Percentiles rank a stretch among this genome's conserved stretches.
Conservation (phyloP, 768 basidiomycete species). For the Leccinum variicolor region DNA sequence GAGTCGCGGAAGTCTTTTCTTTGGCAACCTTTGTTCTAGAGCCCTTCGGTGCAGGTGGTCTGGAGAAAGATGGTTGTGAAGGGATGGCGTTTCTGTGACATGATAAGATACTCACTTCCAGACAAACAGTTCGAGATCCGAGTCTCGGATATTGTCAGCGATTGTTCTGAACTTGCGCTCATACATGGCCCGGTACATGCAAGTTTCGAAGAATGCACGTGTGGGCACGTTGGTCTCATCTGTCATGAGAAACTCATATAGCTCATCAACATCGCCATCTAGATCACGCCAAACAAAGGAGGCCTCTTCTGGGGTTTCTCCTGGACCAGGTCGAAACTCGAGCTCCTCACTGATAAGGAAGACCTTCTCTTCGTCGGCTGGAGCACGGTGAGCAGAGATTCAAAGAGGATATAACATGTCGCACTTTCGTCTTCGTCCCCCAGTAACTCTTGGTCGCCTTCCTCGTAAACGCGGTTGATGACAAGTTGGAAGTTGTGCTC, state of each 20-base stretch:
- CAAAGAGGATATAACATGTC: constrained; percentile 21
- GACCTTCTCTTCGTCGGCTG: constrained; percentile 91
- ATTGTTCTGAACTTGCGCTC: constrained; percentile 83
- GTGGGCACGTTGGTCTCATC: constrained; percentile 75
- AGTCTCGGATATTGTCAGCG: constrained; percentile 65
- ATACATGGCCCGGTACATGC: constrained; percentile 95
- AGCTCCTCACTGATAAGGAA: constrained; percentile 92
- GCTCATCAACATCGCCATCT: constrained; percentile 86
- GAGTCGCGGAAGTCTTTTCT: constrained; percentile 12
- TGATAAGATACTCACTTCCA: constrained; percentile 61
- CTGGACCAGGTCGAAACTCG: constrained; percentile 73
- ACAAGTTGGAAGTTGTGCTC: constrained; percentile 89
- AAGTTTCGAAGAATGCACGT: constrained; percentile 85
- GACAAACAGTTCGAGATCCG: constrained; percentile 75
- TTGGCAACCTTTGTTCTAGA: constrained; percentile 14
- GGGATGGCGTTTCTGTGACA: not conserved
- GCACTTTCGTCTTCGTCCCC: constrained; percentile 91
- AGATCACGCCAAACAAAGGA: constrained; percentile 92
- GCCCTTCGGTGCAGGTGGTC: constrained; percentile 22
- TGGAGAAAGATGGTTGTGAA: constrained; percentile 6
- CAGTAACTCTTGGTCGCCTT: constrained; percentile 91
- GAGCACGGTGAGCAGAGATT: constrained; percentile 5
- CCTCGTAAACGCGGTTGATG: constrained; percentile 94
- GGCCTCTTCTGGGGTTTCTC: constrained; percentile 69
- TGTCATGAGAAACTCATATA: constrained; percentile 88